phyloP scores from a whole-genome alignment of 306 rosid genomes.

The Cicer cuneatum region DNA sequence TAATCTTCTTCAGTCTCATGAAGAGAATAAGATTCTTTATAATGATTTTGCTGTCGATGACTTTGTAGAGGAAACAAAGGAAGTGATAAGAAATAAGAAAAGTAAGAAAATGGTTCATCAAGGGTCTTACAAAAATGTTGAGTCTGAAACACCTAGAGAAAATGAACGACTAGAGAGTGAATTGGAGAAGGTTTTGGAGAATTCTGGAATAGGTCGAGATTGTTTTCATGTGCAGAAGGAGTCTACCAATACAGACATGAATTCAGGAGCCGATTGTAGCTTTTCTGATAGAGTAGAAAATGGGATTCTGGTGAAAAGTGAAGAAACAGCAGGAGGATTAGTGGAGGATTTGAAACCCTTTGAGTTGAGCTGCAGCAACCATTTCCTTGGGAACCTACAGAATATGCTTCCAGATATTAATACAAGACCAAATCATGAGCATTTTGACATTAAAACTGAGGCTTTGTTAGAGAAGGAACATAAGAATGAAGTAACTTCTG shows the following conservation, averaged over 20 bases:
- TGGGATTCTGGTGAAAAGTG: conserved; percentile 39
- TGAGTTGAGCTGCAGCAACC: conserved; percentile 34
- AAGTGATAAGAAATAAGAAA: conserved; percentile 12
- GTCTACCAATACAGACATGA: neutral
- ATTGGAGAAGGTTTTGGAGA: conserved; percentile 14
- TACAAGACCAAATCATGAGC: conserved; percentile 21
- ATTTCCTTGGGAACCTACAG: conserved; percentile 39
- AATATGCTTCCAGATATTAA: conserved; percentile 32
- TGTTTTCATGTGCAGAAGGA: neutral
- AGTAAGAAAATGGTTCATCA: conserved; percentile 18
- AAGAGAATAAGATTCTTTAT: conserved; percentile 35
- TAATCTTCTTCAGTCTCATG: conserved; percentile 8
- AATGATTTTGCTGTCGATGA: conserved; percentile 16
- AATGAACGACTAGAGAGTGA: conserved; percentile 12
- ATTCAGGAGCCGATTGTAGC: conserved; percentile 4
- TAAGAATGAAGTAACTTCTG: conserved; percentile 42
- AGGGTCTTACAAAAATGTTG: conserved; percentile 37
- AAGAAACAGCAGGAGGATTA: conserved; percentile 43
- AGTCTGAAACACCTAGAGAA: conserved; percentile 18
- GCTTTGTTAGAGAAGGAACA: conserved; percentile 34
- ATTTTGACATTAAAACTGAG: conserved; percentile 27
- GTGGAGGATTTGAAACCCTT: conserved; percentile 16
- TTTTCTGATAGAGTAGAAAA: conserved; percentile 34
- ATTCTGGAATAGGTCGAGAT: conserved; percentile 8
- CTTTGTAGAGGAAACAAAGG: conserved; percentile 24